Conservation (phyloP, 768 basidiomycete genomes). For the Boletus subcaerulescens region DNA sequence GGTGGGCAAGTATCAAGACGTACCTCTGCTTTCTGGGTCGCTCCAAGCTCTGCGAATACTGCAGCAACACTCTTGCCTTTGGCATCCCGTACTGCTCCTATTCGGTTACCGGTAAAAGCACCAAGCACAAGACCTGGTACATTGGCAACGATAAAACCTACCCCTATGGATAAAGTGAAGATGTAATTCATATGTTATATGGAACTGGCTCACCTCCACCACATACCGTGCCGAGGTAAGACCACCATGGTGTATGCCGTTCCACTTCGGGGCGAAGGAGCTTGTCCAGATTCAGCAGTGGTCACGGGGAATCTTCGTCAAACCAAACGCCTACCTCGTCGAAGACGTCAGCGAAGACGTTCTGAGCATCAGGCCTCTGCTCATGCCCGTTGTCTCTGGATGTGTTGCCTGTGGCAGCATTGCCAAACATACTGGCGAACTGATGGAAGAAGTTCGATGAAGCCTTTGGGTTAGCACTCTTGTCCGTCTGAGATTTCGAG, state of each 20-base stretch:
- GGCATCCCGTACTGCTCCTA: conserved; percentile 89
- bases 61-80: conserved; percentile 92
- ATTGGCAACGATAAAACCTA: conserved; percentile 59
- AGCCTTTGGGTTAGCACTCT: conserved; percentile 59
- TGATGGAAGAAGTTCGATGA: conserved; percentile 74
- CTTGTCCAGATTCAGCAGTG: conserved; percentile 34
- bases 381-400: conserved; percentile 33
- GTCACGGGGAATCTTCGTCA: neutral
- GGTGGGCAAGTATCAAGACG: conserved; percentile 15
- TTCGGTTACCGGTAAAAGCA: conserved; percentile 82
- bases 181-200: conserved; percentile 13
- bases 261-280: conserved; percentile 81
- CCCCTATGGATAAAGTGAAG: conserved; percentile 37
- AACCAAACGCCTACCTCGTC: conserved; percentile 64
- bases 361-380: conserved; percentile 69
- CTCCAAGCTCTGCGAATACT: conserved; percentile 77
- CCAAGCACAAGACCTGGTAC: conserved; percentile 85
- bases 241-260: conserved; percentile 68
- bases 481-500: conserved; percentile 49
- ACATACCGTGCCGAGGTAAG: conserved; percentile 64
- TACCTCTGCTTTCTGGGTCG: conserved; percentile 86
- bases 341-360: conserved; percentile 86
- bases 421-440: conserved; percentile 70
- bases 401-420: conserved; percentile 28
- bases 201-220: conserved; percentile 49